Evolutionary conservation across 2,329 filamentous ascomycete species (phyloP).

Genomic region (Massarina eburnea): DNA sequence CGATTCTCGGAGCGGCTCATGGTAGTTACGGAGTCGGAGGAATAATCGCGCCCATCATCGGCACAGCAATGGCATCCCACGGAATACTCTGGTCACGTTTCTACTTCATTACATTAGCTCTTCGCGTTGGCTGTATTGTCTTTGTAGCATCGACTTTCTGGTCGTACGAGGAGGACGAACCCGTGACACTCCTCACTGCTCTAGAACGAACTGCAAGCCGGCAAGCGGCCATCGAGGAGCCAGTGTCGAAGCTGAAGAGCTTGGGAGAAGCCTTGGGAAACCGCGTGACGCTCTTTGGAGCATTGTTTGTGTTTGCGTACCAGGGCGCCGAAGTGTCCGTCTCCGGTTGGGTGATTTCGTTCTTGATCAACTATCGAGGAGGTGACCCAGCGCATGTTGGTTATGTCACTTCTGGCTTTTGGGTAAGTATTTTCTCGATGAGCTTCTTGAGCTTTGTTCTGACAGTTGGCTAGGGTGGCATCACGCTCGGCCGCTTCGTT

Average conservation of each 20-base stretch:
- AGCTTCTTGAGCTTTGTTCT: neutral
- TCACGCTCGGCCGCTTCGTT: conserved; percentile 73
- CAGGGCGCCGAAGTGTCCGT: conserved; percentile 83
- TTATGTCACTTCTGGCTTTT: conserved; percentile 73
- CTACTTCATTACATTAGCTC: conserved; percentile 66
- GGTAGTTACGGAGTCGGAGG: conserved; percentile 59
- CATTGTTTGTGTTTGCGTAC: conserved; percentile 82
- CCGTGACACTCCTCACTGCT: conserved; percentile 46
- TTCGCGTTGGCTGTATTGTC: conserved; percentile 59
- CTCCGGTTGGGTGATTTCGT: conserved; percentile 84
- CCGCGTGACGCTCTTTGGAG: conserved; percentile 68
- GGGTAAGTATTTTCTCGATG: conserved; percentile 48
- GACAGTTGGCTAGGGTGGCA: conserved; percentile 59
- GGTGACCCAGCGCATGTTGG: conserved; percentile 72
- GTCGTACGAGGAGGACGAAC: conserved; percentile 65
- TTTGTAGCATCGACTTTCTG: conserved; percentile 69
- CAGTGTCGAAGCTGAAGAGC: conserved; percentile 50
- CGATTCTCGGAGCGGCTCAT: conserved; percentile 63
- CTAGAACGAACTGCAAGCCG: conserved; percentile 48
- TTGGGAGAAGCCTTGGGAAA: conserved; percentile 55
- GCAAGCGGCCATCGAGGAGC: conserved; percentile 37
- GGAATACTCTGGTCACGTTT: conserved; percentile 69
- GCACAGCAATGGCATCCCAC: conserved; percentile 69
- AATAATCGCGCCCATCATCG: conserved; percentile 68
- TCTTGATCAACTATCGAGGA: conserved; percentile 71